phyloP scores from a whole-genome alignment of 495 filamentous ascomycete genomes.

The Aspergillus conjunctus region DNA sequence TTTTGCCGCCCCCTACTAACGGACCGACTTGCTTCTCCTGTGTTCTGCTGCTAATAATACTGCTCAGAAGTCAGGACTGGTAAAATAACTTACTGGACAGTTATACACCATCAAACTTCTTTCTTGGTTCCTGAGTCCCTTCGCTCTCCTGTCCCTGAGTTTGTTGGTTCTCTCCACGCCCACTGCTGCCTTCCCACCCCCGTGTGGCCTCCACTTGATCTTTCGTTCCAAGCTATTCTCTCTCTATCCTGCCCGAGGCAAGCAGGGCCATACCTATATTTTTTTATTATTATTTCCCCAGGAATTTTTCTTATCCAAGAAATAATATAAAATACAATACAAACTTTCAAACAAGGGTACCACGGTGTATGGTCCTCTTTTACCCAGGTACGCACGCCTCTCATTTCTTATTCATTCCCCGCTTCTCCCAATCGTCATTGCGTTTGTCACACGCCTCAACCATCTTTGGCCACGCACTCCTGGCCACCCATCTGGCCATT shows the following conservation, averaged over 20 bases:
- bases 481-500: constrained; percentile 26
- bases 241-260: constrained; percentile 16
- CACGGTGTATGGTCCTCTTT: constrained; percentile 20
- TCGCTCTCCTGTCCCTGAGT: constrained; percentile 24
- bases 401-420: constrained; percentile 19
- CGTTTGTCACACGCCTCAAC: constrained; percentile 22
- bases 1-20: constrained; percentile 27
- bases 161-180: constrained; percentile 28
- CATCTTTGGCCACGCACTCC: constrained; percentile 46
- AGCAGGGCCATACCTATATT: constrained; percentile 8
- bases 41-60: constrained; percentile 25
- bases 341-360: constrained; percentile 16
- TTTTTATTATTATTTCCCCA: background rate
- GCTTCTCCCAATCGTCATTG: constrained; percentile 17
- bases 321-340: constrained; percentile 28
- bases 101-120: constrained; percentile 23
- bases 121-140: constrained; percentile 13
- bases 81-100: constrained; percentile 30
- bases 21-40: constrained; percentile 29
- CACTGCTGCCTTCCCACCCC: constrained; percentile 22
- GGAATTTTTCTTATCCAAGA: constrained; percentile 6
- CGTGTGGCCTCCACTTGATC: constrained; percentile 28
- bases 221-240: constrained; percentile 18
- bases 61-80: constrained; percentile 22
- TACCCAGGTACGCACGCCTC: constrained; percentile 22